A percentile compares a stretch with the other conserved stretches of the same genome.
These are phyloP conservation scores for Cercospora citrullina DNA, from an alignment of 2,329 filamentous ascomycete genomes.

Conservation along the genomic window DNA sequence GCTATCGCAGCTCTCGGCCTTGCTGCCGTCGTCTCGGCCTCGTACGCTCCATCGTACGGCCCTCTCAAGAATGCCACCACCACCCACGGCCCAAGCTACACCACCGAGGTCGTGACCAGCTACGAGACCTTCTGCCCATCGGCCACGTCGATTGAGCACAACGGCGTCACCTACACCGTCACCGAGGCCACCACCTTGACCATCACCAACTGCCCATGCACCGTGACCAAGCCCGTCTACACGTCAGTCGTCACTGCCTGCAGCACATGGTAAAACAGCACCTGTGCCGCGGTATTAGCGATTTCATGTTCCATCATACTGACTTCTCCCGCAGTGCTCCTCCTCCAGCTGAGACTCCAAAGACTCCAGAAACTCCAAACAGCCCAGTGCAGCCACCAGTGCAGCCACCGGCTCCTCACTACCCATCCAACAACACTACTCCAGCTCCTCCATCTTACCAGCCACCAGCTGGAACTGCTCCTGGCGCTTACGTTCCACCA, in stretches of 20 bases:
- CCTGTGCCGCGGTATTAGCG: conserved; percentile 2
- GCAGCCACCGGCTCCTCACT: conserved; percentile 14
- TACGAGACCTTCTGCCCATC: conserved; percentile 28
- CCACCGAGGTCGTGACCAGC: conserved; percentile 27
- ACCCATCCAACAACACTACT: conserved; percentile 20
- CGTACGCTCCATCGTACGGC: conserved; percentile 3
- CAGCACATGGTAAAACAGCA: conserved; percentile 28
- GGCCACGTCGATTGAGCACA: conserved; percentile 26
- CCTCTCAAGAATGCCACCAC: conserved; percentile 14
- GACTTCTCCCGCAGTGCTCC: conserved; percentile 6
- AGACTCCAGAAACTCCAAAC: conserved; percentile 8
- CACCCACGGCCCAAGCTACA: conserved; percentile 16
- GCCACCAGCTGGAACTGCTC: conserved; percentile 15
- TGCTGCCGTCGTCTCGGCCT: conserved; percentile 22
- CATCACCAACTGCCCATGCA: conserved; percentile 30
- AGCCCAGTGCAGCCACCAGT: conserved; percentile 11
- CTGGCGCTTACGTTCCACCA: conserved; percentile 16
- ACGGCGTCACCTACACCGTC: conserved; percentile 27
- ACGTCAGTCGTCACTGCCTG: conserved; percentile 28
- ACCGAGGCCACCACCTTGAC: conserved; percentile 30
- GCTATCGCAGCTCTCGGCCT: conserved; percentile 26
- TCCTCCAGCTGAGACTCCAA: conserved; percentile 10
- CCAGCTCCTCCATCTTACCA: conserved; percentile 2
- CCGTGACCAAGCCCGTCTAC: conserved; percentile 29
- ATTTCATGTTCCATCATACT: not conserved